These are phyloP conservation scores for Geum urbanum DNA, from an alignment of 306 rosid species.

Conservation along the genomic window DNA sequence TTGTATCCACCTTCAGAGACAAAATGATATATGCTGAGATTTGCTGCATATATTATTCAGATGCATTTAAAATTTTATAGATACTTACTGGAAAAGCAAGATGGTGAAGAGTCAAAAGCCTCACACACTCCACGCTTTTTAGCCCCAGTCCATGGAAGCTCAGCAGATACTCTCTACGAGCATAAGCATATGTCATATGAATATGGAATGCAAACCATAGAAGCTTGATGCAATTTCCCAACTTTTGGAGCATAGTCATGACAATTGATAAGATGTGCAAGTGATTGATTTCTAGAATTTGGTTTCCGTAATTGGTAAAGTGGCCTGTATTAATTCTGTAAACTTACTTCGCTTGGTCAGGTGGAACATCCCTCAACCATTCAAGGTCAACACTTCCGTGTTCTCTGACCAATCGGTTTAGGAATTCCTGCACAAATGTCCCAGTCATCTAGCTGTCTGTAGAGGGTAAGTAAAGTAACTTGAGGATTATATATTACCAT, in stretches of 20 bases:
- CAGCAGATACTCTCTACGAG: slow-evolving; percentile 83
- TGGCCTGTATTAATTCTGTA: slow-evolving; percentile 22
- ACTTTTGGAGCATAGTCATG: slow-evolving; percentile 14
- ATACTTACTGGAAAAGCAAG: slow-evolving; percentile 98
- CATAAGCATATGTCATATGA: background rate
- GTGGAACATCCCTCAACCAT: slow-evolving; percentile 97
- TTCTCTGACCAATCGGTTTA: slow-evolving; percentile 76
- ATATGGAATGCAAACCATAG: slow-evolving; percentile 16
- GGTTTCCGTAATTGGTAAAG: background rate
- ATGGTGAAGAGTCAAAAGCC: slow-evolving; percentile 97
- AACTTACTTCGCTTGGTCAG: slow-evolving; percentile 94
- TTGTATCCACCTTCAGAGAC: slow-evolving; percentile 85
- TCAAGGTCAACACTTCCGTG: slow-evolving; percentile 84
- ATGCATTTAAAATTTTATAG: slow-evolving; percentile 14
- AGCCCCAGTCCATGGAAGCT: slow-evolving; percentile 91
- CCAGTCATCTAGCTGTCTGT: slow-evolving; percentile 27
- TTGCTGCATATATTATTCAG: slow-evolving; percentile 22
- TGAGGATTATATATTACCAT: slow-evolving; percentile 8
- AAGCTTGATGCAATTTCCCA: slow-evolving; percentile 7
- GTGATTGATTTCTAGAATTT: slow-evolving; percentile 19
- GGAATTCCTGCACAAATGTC: slow-evolving; percentile 63
- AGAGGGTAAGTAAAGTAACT: slow-evolving; percentile 12
- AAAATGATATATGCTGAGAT: slow-evolving; percentile 21
- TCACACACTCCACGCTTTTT: slow-evolving; percentile 98
- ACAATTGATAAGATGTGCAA: slow-evolving; percentile 14